A percentile compares a stretch with the other conserved stretches of the same genome.
Evolutionary conservation across 2,329 filamentous ascomycete species (phyloP).

Genomic region (Tolypocladium guangdongense): DNA sequence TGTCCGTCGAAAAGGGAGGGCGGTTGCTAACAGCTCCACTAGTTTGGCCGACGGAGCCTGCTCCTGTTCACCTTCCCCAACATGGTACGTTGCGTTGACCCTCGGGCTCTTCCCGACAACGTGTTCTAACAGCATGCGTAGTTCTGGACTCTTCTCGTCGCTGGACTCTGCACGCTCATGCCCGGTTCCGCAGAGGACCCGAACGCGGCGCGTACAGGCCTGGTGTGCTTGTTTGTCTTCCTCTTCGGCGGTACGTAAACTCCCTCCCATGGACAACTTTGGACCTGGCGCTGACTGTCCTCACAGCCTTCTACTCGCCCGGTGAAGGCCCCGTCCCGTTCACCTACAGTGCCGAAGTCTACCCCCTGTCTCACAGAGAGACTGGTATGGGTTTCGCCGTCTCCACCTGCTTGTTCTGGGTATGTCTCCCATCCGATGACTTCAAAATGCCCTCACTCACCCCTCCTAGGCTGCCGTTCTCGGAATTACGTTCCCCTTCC

Average conservation of each 20-base stretch:
- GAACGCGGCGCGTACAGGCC: conserved; percentile 30
- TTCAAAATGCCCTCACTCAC: neutral
- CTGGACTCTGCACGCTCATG: conserved; percentile 27
- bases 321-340: conserved; percentile 55
- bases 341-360: conserved; percentile 52
- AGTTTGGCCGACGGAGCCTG: conserved; percentile 48
- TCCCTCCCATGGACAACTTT: neutral
- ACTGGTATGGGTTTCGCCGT: conserved; percentile 55
- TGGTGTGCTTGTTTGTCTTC: conserved; percentile 53
- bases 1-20: neutral
- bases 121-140: neutral
- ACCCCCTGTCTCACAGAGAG: conserved; percentile 52
- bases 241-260: conserved; percentile 39
- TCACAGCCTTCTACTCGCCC: conserved; percentile 46
- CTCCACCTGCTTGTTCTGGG: conserved; percentile 46
- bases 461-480: conserved; percentile 29
- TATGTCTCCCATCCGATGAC: conserved; percentile 1
- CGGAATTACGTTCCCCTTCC: conserved; percentile 39
- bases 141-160: conserved; percentile 40
- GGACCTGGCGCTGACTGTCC: neutral
- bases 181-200: conserved; percentile 16
- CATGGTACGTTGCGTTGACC: conserved; percentile 34
- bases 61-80: conserved; percentile 56
- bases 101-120: neutral
- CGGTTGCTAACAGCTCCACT: conserved; percentile 3